Evolutionary conservation across 2,329 filamentous ascomycete genomes (phyloP).

Genomic region (Fusarium sp.): DNA sequence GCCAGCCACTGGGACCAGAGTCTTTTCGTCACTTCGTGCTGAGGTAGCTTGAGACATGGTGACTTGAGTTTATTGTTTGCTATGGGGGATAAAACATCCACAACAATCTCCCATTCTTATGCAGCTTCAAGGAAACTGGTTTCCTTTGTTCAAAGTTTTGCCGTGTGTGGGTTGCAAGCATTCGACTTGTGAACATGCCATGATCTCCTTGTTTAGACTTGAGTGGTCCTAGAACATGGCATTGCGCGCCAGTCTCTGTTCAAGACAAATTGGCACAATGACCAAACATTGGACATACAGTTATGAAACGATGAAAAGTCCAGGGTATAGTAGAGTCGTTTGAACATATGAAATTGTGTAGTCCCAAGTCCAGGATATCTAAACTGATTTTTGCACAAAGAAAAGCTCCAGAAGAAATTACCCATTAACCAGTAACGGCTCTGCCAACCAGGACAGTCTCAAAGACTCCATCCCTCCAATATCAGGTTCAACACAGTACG

Average conservation of each 20-base stretch:
- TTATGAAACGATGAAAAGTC: too few relatives aligned
- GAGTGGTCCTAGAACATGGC: not conserved
- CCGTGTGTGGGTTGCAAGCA: fast-evolving
- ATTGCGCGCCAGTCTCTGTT: not conserved
- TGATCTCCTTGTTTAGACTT: not conserved
- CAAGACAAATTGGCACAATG: not conserved
- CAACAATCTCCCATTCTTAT: not conserved
- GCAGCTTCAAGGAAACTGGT: too few relatives aligned
- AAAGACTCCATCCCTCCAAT: not conserved
- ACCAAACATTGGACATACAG: not conserved
- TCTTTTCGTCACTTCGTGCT: not conserved
- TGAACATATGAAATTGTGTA: not conserved
- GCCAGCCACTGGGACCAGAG: not conserved
- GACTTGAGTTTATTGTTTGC: not conserved
- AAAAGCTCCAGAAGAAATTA: not conserved
- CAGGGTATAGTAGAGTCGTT: not conserved
- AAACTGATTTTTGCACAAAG: not conserved
- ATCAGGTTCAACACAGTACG: not conserved
- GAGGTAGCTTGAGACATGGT: not conserved
- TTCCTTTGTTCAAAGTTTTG: not conserved
- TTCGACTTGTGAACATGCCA: not conserved
- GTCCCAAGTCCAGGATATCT: not conserved
- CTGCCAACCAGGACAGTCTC: not conserved
- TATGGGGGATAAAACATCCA: not conserved
- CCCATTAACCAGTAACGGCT: not conserved